These are phyloP conservation scores for Stramenopiles sp. DNA, from an alignment of 352 stramenopile genomes.

Conservation along the genomic window DNA sequence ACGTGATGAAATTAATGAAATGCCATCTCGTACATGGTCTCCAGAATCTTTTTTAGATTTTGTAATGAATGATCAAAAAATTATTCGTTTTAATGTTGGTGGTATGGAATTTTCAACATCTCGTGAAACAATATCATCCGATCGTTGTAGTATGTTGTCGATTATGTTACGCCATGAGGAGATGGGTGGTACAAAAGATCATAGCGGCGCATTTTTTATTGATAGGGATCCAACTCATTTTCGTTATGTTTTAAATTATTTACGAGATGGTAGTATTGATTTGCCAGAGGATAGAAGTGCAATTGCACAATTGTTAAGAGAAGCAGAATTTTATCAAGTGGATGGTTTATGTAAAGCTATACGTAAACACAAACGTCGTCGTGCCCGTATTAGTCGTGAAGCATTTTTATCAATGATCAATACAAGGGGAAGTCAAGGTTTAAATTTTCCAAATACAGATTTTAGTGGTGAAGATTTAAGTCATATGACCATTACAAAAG, in stretches of 20 bases:
- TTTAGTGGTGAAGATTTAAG: conserved; percentile 4
- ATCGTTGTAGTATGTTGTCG: background rate
- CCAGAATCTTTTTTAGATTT: conserved; percentile 5
- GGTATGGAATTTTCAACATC: background rate
- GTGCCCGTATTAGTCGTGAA: conserved; percentile 2
- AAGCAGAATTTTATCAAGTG: conserved; percentile 9
- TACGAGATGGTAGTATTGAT: conserved; percentile 3
- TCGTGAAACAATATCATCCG: background rate
- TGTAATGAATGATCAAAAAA: conserved; percentile 8
- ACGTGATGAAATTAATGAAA: background rate
- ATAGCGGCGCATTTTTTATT: conserved; percentile 8
- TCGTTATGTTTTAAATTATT: conserved; percentile 7
- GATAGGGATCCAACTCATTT: background rate
- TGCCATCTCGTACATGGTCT: background rate
- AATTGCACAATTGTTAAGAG: background rate
- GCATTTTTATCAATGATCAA: conserved; percentile 6
- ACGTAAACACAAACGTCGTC: background rate
- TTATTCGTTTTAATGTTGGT: conserved; percentile 8
- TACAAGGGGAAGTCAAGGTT: background rate
- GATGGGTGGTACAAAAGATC: background rate
- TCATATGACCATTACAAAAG: conserved; percentile 9
- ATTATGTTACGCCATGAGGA: conserved; percentile 6
- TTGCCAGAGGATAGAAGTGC: background rate
- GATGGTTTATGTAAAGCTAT: conserved; percentile 4
- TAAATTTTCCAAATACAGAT: conserved; percentile 4